Base-by-base conservation (phyloP, 2,329 filamentous ascomycete genomes). In the Alternaria conjuncta region DNA sequence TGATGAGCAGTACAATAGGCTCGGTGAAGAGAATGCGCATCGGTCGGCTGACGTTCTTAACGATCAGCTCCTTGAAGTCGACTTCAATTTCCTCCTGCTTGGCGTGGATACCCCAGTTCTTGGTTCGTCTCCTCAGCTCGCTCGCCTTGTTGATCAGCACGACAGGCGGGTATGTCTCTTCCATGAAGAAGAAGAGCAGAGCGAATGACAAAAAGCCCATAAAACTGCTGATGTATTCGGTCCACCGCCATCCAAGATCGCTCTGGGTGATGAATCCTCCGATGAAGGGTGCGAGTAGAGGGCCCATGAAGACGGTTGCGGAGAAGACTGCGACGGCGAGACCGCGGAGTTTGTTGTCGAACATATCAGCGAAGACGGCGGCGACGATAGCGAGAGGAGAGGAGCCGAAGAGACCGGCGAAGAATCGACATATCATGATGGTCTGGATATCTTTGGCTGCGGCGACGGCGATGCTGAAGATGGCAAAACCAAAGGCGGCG, bases 31-130 rank as follows among this genome's bases (percentile, higher is more conserved):
- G 75, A 67, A 85, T 85, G 4, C 83, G 77, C 68, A 85, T 75
- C 0, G 84, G 84, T 54, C 85, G 81, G 64, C 80, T 83, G 65
- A 87, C 85, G 70, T 87, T 87, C 73, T 86, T 85, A 51, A 82
- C 75, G 28, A 86, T 73, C 36, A 86, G 72, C 59, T 85, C 83
- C 6, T 76, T 78, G 61, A 86, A 79, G 65, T 86, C 84, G 36
- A 86, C 80, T 69, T 86, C 84, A 53, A 86, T 83, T 75, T 86
- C 84, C 65, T 86, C 85, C 55, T 80, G 80, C 70, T 86, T 86
- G n/a, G 87, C 87, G 69, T 89, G 87, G 55, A 88, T 88, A 11
- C 86, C 86, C 86, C 86, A 88, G 65, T 88, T 88, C 73, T 83
- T 84, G 2, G 86, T 88, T 25, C 84, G 75, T 32, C 86, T 81